phyloP scores from a whole-genome alignment of 768 basidiomycete species.

The Leccinum uliginosum region DNA sequence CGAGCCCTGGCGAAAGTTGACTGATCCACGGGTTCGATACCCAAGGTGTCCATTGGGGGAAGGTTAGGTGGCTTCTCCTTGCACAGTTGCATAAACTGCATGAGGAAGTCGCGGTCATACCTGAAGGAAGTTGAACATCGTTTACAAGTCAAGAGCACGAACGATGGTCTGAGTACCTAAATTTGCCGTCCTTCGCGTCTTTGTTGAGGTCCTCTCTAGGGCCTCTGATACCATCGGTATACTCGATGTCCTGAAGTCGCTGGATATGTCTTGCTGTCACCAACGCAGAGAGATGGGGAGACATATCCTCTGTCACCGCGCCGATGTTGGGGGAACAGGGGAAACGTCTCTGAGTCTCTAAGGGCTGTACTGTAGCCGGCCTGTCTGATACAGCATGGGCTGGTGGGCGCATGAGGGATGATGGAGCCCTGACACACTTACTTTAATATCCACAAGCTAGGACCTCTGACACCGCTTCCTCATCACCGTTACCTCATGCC shows the following conservation, averaged over 20 bases:
- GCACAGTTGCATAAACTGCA: constrained; percentile 97
- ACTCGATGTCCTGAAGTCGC: constrained; percentile 70
- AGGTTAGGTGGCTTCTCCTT: constrained; percentile 91
- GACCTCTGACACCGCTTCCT: neutral
- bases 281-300: constrained; percentile 50
- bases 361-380: constrained; percentile 42
- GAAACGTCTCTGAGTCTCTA: constrained; percentile 41
- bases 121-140: constrained; percentile 36
- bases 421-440: too few species aligned
- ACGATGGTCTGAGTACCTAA: constrained; percentile 50
- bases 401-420: constrained; percentile 33
- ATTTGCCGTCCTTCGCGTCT: constrained; percentile 82
- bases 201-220: constrained; percentile 83
- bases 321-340: constrained; percentile 73
- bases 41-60: constrained; percentile 85
- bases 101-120: constrained; percentile 95
- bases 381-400: constrained; percentile 39
- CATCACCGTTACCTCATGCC: neutral
- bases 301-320: constrained; percentile 38
- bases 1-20: constrained; percentile 47
- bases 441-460: too few species aligned
- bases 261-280: constrained; percentile 82
- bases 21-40: constrained; percentile 75
- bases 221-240: constrained; percentile 79
- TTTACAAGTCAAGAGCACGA: neutral